These are phyloP conservation scores for Xerocomus amazonicus DNA, from an alignment of 1,284 basidiomycete genomes.

Conservation along the genomic window DNA sequence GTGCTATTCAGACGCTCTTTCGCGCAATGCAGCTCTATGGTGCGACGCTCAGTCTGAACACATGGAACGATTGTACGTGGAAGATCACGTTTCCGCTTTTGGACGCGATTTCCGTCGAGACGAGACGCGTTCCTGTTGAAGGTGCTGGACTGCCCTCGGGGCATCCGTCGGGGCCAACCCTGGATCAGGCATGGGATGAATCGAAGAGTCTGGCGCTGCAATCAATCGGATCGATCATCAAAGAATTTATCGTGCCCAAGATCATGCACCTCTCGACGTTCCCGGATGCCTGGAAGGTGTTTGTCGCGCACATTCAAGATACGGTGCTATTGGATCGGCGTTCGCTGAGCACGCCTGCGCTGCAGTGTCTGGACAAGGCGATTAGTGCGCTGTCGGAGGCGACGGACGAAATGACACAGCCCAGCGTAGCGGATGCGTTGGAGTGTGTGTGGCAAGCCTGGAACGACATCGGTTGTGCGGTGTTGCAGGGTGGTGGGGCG, in stretches of 20 bases:
- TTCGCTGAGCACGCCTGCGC: conserved; percentile 70
- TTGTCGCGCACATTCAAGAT: conserved; percentile 67
- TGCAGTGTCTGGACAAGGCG: conserved; percentile 79
- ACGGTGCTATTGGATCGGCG: conserved; percentile 69
- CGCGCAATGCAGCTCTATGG: conserved; percentile 93
- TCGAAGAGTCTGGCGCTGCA: conserved; percentile 84
- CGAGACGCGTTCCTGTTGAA: conserved; percentile 37
- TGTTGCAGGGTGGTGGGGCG: conserved; percentile 35
- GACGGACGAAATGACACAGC: conserved; percentile 39
- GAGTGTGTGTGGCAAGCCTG: conserved; percentile 72
- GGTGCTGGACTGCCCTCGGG: conserved; percentile 18
- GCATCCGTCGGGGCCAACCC: conserved; percentile 17
- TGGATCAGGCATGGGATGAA: conserved; percentile 72
- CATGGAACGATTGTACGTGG: conserved; percentile 89
- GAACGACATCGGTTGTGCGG: conserved; percentile 59
- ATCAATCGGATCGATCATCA: conserved; percentile 81
- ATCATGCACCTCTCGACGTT: conserved; percentile 73
- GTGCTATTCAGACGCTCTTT: conserved; percentile 94
- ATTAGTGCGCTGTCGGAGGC: conserved; percentile 51
- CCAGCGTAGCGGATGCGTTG: conserved; percentile 48
- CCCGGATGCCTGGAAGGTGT: conserved; percentile 64
- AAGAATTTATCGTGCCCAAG: conserved; percentile 73
- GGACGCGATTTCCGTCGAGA: conserved; percentile 63
- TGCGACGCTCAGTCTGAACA: conserved; percentile 68
- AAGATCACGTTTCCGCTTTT: conserved; percentile 88